Conservation (phyloP, 2,329 filamentous ascomycete species). For the Pyricularia grisea region DNA sequence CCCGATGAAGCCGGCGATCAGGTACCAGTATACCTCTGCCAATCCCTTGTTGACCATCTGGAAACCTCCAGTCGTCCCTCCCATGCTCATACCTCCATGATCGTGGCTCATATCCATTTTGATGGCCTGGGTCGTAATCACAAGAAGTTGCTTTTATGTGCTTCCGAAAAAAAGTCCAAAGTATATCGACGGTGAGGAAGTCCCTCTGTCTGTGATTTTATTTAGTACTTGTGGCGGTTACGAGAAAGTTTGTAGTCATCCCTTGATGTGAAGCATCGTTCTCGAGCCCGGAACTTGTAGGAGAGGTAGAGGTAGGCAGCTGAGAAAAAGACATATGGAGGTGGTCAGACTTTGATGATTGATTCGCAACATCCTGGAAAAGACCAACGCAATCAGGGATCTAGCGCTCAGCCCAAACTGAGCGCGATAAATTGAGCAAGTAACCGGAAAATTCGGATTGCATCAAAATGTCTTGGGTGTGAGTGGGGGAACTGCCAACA, state of each 20-base stretch:
- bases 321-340: background rate
- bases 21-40: slow-evolving; percentile 50
- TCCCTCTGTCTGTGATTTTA: background rate
- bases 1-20: slow-evolving; percentile 38
- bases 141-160: background rate
- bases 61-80: slow-evolving; percentile 18
- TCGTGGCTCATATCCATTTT: slow-evolving; percentile 6
- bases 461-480: background rate
- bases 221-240: background rate
- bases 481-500: too few species aligned
- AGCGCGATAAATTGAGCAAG: background rate
- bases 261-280: background rate
- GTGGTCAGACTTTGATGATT: background rate
- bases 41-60: slow-evolving; percentile 37
- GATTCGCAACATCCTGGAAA: background rate
- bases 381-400: background rate
- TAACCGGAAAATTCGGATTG: background rate
- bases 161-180: background rate
- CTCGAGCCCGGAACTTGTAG: too few species aligned
- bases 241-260: background rate
- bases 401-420: background rate
- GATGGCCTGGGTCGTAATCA: background rate
- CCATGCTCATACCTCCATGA: slow-evolving; percentile 10
- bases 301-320: too few species aligned
- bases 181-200: background rate